Base-by-base conservation (phyloP, 202 grass and related monocot genomes). In the Bolboschoenoplectus hybrid region DNA sequence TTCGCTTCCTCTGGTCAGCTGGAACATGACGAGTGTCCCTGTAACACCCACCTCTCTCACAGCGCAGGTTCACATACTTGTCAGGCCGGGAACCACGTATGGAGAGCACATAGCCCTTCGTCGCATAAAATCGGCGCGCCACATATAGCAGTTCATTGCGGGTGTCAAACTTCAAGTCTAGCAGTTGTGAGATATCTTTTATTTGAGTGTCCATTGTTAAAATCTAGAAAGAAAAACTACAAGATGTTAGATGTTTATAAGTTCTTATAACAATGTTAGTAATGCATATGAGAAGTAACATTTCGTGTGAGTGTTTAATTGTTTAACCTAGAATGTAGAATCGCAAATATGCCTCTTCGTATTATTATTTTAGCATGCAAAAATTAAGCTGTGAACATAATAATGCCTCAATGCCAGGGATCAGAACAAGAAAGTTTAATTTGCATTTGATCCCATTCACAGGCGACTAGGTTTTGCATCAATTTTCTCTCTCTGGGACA, bases 1-100 rank as follows among this genome's bases (percentile, higher is more conserved):
- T 83, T 68, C 81, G 16, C 63, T 83, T 64, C 44, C 81, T 63
- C 45, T 68, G 61, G 44, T 83, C 81, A 2, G 10, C 14, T 2
- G 81, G 43, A 2, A 83, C 47, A 12, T 83, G 61, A 35, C 62
- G 63, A 67, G 81, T 67, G 64, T 83, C 60, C 60, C 81, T 64
- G 20, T 83, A 83, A 53, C 11, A 83, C 64, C 81, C 81, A 67
- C 81, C 35, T 51, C 60, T 83, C 12, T 63, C 61, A 51, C 81
- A 83, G 81, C 81, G 64, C 26, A 83, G 43, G 20, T 64, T 83
- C 12, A 83, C 61, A 34, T 83, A 67, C 64, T 83, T 83, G 81
- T 83, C 64, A 36, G 81, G 62, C 2, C 81, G 56, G 47, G 81
- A 83, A 6, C 81, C 45, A 19, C 81, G 61, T 67, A 67, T 83